Evolutionary conservation across 495 filamentous ascomycete genomes (phyloP), one percentile per base, ranked within the genome.

Genomic region (Chaetomium fimeti): DNA sequence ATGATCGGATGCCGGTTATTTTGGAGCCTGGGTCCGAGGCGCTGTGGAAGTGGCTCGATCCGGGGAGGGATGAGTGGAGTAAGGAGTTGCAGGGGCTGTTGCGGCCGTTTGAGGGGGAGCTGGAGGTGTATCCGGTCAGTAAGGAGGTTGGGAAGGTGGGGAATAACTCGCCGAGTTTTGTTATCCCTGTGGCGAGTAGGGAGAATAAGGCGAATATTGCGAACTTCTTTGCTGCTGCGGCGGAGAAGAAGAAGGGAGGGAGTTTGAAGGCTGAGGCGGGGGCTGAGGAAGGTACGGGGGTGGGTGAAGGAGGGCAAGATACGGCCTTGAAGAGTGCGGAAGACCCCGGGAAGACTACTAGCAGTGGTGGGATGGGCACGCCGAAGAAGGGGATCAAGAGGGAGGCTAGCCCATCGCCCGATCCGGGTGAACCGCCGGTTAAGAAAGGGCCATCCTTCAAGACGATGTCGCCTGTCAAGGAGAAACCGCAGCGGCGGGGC

Each of bases 1-100:
- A 98, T 66, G 89, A 96, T 61, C 85, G 94, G 20, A 98, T 98
- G 94, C 94, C 94, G 0, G 94, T 94, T 0, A 92, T 98, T 20
- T 69, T 98, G 5, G 90, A 97, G 0, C 84, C 89, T 32, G 87
- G 86, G 8, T 88, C 85, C 1, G 86, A 89, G 13, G 84, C 80
- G n/a, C 77, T 96, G 67, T 82, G 76, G 24, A 84, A 71, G 3
- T 98, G 94, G 94, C 79, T 98, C 54, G 89, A 95, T 72, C 91
- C 91, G 3, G 77, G 68, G 1, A 81, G 84, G 40, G 77, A 77
- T 9, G 85, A 84, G 53, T 98, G 93, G 93, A 88, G 83, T 22
- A 83, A 82, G 57, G 89, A 93, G 24, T 77, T 98, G 38, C 92
- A 97, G 70, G 78, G 74, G 3, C 75, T 94, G 12, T 72, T 98